phyloP scores from a whole-genome alignment of 805 yeast genomes.

The Candida endomychidarum region DNA sequence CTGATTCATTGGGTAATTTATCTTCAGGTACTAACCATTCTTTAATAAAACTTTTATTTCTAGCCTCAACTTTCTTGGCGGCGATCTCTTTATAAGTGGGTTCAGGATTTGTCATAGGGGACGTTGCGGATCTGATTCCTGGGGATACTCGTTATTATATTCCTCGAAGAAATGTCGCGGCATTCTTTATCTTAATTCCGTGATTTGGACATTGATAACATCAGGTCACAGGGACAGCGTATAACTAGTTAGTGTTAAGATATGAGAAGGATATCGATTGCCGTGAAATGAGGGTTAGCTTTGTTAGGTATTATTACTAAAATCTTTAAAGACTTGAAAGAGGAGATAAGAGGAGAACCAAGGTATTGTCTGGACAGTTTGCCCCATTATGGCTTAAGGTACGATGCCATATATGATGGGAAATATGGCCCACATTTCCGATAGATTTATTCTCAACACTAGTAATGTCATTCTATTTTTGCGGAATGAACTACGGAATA shows the following conservation, averaged over 20 bases:
- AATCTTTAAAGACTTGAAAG: too few relatives aligned
- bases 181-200: neutral
- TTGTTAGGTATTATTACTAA: too few relatives aligned
- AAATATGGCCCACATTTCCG: too few relatives aligned
- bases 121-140: neutral
- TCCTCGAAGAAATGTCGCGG: neutral
- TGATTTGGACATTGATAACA: conserved; percentile 2
- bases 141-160: neutral
- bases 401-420: too few relatives aligned
- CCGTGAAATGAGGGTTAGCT: conserved; percentile 4
- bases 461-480: too few relatives aligned
- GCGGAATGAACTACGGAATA: too few relatives aligned
- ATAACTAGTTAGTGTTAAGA: neutral
- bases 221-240: conserved; percentile 8
- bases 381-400: too few relatives aligned
- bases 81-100: conserved; percentile 38
- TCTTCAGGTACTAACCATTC: conserved; percentile 45
- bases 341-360: too few relatives aligned
- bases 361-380: too few relatives aligned
- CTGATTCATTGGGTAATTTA: conserved; percentile 26
- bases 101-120: conserved; percentile 6
- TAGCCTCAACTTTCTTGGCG: conserved; percentile 36
- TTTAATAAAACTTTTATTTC: conserved; percentile 42
- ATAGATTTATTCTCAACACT: too few relatives aligned
- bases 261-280: conserved; percentile 4